A percentile compares a stretch with the other conserved stretches of the same genome.
phyloP scores from a whole-genome alignment of 192 early-diverging fungal genomes.

The Linderina pennispora region DNA sequence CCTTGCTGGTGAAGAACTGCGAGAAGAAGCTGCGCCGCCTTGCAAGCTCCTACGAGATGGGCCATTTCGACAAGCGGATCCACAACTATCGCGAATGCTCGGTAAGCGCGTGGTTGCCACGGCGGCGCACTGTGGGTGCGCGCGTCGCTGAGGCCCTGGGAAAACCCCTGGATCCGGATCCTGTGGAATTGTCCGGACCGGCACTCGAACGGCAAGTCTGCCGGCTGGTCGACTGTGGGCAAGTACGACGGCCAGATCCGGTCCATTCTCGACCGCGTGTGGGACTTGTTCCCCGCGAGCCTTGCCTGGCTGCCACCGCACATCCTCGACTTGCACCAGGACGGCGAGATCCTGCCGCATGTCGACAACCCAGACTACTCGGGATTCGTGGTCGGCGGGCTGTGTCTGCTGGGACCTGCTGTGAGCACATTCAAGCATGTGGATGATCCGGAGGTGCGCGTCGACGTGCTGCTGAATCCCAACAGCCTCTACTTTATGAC shows the following conservation, averaged over 20 bases:
- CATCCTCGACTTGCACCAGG: constrained; percentile 66
- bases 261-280: constrained; percentile 54
- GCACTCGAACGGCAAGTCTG: constrained; percentile 7
- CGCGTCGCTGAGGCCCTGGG: constrained; percentile 23
- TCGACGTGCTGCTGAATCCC: constrained; percentile 59
- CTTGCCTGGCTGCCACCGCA: constrained; percentile 70
- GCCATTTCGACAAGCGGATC: constrained; percentile 77
- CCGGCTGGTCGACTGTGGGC: constrained; percentile 45
- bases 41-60: constrained; percentile 55
- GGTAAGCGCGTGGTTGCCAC: constrained; percentile 57
- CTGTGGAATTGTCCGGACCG: constrained; percentile 33
- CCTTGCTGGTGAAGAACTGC: constrained; percentile 35
- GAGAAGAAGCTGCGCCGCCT: constrained; percentile 49
- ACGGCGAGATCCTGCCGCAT: constrained; percentile 73
- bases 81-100: constrained; percentile 64
- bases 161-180: constrained; percentile 18
- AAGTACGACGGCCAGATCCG: constrained; percentile 41
- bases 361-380: constrained; percentile 79
- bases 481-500: constrained; percentile 71
- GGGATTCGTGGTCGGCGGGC: constrained; percentile 66
- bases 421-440: constrained; percentile 67
- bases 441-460: constrained; percentile 50
- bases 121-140: constrained; percentile 16
- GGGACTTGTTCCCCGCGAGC: constrained; percentile 48
- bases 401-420: constrained; percentile 64